Conservation (phyloP, 2,329 filamentous ascomycete species). For the Fusarium humuli region DNA sequence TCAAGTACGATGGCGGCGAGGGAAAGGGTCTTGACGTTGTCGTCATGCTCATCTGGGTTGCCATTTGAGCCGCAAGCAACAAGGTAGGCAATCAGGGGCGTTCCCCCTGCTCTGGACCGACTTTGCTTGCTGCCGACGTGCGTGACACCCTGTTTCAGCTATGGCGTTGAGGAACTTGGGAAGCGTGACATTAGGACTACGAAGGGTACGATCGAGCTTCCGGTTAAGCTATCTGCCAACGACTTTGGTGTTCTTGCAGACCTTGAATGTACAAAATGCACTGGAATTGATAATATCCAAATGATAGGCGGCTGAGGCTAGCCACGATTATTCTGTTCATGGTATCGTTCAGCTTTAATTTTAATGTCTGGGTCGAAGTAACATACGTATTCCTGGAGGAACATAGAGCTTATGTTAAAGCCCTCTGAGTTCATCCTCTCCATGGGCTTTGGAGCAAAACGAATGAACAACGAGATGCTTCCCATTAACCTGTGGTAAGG, state of each 20-base stretch:
- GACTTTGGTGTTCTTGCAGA: conserved; percentile 42
- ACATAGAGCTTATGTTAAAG: background rate
- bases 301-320: conserved; percentile 30
- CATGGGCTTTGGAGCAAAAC: background rate
- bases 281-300: conserved; percentile 36
- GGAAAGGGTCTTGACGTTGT: conserved; percentile 76
- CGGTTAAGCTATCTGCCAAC: conserved; percentile 37
- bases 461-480: background rate
- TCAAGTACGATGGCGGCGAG: conserved; percentile 81
- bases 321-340: conserved; percentile 13
- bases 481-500: background rate
- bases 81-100: conserved; percentile 11
- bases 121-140: conserved; percentile 28
- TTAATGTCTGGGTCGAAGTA: conserved; percentile 2
- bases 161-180: conserved; percentile 47
- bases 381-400: background rate
- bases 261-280: conserved; percentile 46
- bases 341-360: conserved; percentile 4
- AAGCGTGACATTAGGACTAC: conserved; percentile 45
- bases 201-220: conserved; percentile 42
- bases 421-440: background rate
- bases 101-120: conserved; percentile 18
- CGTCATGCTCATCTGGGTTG: conserved; percentile 83
- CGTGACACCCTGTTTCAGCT: conserved; percentile 43
- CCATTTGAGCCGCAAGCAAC: conserved; percentile 59